phyloP scores from a whole-genome alignment of 1,284 basidiomycete genomes.

The Heterobasidion annosum region DNA sequence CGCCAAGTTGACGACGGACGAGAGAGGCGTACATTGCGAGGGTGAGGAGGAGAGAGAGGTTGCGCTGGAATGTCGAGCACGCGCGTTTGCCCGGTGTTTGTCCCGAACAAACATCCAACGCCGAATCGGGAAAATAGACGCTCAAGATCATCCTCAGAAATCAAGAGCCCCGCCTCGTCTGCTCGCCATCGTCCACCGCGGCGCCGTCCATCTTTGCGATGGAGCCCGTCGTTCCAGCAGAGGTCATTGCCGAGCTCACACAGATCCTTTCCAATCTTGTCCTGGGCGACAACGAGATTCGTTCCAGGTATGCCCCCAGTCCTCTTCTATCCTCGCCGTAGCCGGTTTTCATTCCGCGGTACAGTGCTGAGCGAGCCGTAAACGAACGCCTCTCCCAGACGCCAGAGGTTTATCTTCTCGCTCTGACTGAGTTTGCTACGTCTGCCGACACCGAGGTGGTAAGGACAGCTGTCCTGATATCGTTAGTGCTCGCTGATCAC shows the following conservation, averaged over 20 bases:
- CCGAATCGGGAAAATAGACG: background rate
- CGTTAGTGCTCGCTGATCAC: background rate
- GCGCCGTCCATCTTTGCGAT: conserved; percentile 13
- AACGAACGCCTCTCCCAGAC: conserved; percentile 68
- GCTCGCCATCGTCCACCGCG: too few relatives aligned
- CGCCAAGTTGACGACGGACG: conserved; percentile 72
- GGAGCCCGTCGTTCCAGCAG: conserved; percentile 44
- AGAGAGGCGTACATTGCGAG: conserved; percentile 71
- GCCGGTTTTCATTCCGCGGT: conserved; percentile 4
- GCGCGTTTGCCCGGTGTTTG: background rate
- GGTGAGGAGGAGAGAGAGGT: background rate
- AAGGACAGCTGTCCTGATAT: conserved; percentile 17
- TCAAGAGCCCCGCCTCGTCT: too few relatives aligned
- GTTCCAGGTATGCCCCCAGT: conserved; percentile 44
- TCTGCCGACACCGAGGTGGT: conserved; percentile 68
- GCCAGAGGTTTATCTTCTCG: conserved; percentile 69
- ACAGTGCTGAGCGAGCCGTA: conserved; percentile 68
- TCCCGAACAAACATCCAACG: background rate
- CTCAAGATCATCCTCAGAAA: too few relatives aligned
- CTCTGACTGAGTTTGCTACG: conserved; percentile 65
- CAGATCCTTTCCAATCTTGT: conserved; percentile 79
- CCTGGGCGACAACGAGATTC: conserved; percentile 70
- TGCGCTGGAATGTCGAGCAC: background rate
- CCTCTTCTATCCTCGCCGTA: conserved; percentile 1
- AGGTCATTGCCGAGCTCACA: conserved; percentile 63